Conservation (phyloP, 805 yeast species). For the Barnettozyma wickerhamii region DNA sequence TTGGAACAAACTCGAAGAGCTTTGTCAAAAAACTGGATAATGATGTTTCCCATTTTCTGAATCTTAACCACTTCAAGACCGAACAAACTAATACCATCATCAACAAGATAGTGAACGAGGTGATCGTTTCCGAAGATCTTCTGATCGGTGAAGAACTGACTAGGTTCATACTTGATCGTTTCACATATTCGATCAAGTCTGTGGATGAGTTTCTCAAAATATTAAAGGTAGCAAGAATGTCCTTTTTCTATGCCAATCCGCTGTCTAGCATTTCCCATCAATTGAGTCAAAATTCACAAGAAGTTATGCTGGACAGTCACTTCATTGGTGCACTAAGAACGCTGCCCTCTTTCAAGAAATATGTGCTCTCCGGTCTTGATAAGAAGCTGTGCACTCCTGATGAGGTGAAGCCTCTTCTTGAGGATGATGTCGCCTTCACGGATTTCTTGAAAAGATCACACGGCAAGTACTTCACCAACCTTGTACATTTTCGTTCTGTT, state of each 20-base stretch:
- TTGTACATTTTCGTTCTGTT: constrained; percentile 16
- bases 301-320: too few species aligned
- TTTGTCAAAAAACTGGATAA: constrained; percentile 16
- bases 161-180: constrained; percentile 18
- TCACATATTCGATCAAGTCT: constrained; percentile 18
- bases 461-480: constrained; percentile 14
- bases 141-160: constrained; percentile 21
- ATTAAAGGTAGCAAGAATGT: constrained; percentile 23
- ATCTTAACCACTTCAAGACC: constrained; percentile 17
- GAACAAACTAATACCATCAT: constrained; percentile 24
- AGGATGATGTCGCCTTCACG: constrained; percentile 18
- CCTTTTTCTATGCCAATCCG: constrained; percentile 22
- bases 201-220: constrained; percentile 23
- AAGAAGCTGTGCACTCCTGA: constrained; percentile 3
- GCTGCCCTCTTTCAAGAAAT: constrained; percentile 32
- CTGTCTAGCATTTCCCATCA: too few species aligned
- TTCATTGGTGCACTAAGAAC: constrained; percentile 26
- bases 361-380: constrained; percentile 17
- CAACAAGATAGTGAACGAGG: constrained; percentile 19
- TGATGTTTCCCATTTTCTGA: constrained; percentile 15
- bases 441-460: constrained; percentile 16
- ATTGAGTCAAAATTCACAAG: constrained; percentile 10
- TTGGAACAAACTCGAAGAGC: constrained; percentile 19
- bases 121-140: constrained; percentile 15
- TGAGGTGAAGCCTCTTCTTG: constrained; percentile 13